These are phyloP conservation scores for Naganishia sp. DNA, from an alignment of 1,284 basidiomycete genomes.

Conservation along the genomic window DNA sequence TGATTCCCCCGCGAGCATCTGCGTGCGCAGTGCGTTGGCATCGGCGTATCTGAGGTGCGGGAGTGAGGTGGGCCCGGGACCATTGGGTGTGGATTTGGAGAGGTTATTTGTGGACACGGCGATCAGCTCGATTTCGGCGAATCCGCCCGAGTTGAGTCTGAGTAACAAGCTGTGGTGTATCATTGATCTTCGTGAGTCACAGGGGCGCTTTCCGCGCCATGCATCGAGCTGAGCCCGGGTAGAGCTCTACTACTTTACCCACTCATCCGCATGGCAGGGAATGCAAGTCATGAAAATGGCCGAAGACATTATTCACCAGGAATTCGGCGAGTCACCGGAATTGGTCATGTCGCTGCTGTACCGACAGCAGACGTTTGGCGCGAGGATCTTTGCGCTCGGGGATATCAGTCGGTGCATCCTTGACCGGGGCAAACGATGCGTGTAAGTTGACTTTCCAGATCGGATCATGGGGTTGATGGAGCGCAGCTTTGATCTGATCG, in stretches of 20 bases:
- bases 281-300: slow-evolving; percentile 28
- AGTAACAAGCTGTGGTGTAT: slow-evolving; percentile 27
- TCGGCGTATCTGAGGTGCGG: slow-evolving; percentile 17
- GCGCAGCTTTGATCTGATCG: slow-evolving; percentile 20
- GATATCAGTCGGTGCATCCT: slow-evolving; percentile 20
- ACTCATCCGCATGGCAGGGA: slow-evolving; percentile 18
- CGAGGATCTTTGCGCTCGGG: slow-evolving; percentile 20
- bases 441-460: slow-evolving; percentile 15
- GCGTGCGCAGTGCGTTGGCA: slow-evolving; percentile 11
- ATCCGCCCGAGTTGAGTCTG: slow-evolving; percentile 13
- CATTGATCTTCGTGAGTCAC: slow-evolving; percentile 26
- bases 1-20: slow-evolving; percentile 22
- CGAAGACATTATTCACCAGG: slow-evolving; percentile 25
- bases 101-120: slow-evolving; percentile 15
- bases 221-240: background rate
- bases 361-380: slow-evolving; percentile 26
- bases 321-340: slow-evolving; percentile 22
- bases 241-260: slow-evolving; percentile 28
- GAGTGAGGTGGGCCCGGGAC: background rate
- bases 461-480: background rate
- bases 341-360: slow-evolving; percentile 27
- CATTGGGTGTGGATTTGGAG: slow-evolving; percentile 20
- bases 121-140: slow-evolving; percentile 17
- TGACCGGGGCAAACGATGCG: slow-evolving; percentile 19
- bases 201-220: background rate